Evolutionary conservation across 345 rosid genomes (phyloP), one percentile per base, ranked within the genome.

Genomic region (Eucalyptus erythrocorys): DNA sequence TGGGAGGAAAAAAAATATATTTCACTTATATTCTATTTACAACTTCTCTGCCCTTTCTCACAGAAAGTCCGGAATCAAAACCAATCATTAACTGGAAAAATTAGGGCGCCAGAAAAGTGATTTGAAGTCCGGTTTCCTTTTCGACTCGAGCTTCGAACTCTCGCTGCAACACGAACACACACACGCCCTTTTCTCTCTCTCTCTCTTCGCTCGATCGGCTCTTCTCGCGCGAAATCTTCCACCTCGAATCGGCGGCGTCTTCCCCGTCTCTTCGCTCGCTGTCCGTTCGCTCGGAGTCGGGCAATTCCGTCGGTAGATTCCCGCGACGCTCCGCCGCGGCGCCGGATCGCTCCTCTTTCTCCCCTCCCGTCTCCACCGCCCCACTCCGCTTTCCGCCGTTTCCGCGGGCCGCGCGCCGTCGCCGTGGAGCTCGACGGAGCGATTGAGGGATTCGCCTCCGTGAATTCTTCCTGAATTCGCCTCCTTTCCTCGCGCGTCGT

Each of bases 101-200:
- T 76, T 40, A 76, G 71, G 59, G 61, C 47, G 89, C 87, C 87
- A 87, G 16, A 79, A 86, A 86, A 86, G 43, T 21, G 13, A 59
- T 90, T 93, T 93, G 89, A 91, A 89, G 94, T 92, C 95, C 96
- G 91, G 13, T 19, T n/a, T 7, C 71, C 49, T 26, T 19, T 49
- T 86, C 53, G 47, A 76, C 82, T 76, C 47, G 30, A 40, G 47
- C 47, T 76, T 76, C 82, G 57, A 34, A 9, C 90, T 90, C 94
- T 88, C 91, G 40, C 79, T 57, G 30, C 32, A 59, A 59, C n/a
- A 32, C 59, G 61, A 85, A 64, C 85, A 48, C 86, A 21, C 27
- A 55, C 26, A 88, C 14, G 48, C 76, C 6, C 55, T 8, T n/a
- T 85, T 86, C 76, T 47, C 21, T 48, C 81, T 86, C 57, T 49